Base-by-base conservation (phyloP, 2,329 filamentous ascomycete genomes). In the Phialophora expanda region DNA sequence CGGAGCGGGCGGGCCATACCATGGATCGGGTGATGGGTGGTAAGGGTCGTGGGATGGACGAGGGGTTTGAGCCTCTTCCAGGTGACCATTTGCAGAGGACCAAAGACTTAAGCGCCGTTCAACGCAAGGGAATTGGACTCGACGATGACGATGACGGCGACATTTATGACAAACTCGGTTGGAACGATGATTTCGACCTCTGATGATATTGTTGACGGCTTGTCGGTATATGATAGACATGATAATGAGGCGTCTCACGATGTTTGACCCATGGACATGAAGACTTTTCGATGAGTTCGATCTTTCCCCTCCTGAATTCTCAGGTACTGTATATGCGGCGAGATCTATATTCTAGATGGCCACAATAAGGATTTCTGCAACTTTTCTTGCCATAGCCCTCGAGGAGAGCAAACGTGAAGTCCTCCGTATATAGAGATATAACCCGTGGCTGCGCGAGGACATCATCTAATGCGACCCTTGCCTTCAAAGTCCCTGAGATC, bases 101-200 rank as follows among this genome's bases (percentile, higher is more conserved):
- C 30, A 24, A 32, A n/a, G n/a, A 17, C 44, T 20, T 12, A 26
- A 12, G 55, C n/a, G 20, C 24, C 12, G 34, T n/a, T 41, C 38
- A 50, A 44, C n/a, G 20, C 20, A 46, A 51, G 56, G 7, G 46
- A 17, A 22, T 8, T 51, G 22, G 61, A 41, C 38, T 38, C 46
- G 34, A 55, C 53, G 34, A 54, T 20, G 64, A 28, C 7, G 64
- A 60, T n/a, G 64, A 65, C 4, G 62, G 53, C 7, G 77, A 79
- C 8, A 78, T 82, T 51, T 82, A 82, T 63, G 77, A 77, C 65
- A 73, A 76, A 54, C 66, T 82, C 57, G 80, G 80, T 59, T 82
- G 80, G 80, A 76, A 80, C 66, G 77, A 76, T 60, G 73, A 76
- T 66, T 72, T 79, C 64, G 77, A 80, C 62, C 62, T 71, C 56